Evolutionary conservation across 2,329 filamentous ascomycete species (phyloP).

Genomic region (Arthrinium puccinioides): DNA sequence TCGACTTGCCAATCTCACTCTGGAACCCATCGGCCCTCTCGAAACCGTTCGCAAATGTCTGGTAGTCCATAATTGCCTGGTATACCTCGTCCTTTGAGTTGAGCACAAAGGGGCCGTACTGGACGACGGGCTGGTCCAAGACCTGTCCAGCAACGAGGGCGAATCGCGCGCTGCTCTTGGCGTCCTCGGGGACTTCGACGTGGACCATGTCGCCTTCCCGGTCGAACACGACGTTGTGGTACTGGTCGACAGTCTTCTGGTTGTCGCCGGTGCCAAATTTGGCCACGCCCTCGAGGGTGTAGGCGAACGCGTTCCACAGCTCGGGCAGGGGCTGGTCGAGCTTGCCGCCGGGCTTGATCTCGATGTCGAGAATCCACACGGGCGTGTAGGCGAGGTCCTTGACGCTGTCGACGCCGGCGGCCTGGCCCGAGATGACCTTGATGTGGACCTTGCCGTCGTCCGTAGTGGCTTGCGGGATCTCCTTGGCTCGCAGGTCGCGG

Average conservation of each 20-base stretch:
- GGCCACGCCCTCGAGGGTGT: constrained; percentile 69
- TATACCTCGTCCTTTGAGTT: constrained; percentile 56
- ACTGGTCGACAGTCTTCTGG: constrained; percentile 54
- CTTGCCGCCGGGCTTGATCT: constrained; percentile 69
- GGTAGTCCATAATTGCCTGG: constrained; percentile 60
- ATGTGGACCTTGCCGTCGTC: constrained; percentile 70
- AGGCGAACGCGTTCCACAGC: constrained; percentile 87
- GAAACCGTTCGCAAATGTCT: constrained; percentile 59
- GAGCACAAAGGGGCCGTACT: constrained; percentile 65
- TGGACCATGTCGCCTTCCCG: constrained; percentile 69
- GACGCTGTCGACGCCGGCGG: constrained; percentile 76
- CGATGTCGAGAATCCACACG: constrained; percentile 89
- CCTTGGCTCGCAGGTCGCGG: constrained; percentile 69
- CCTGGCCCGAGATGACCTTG: constrained; percentile 86
- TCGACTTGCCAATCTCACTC: constrained; percentile 43
- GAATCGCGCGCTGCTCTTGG: constrained; percentile 42
- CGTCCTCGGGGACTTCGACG: constrained; percentile 59
- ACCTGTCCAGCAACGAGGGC: constrained; percentile 65
- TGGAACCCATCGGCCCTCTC: constrained; percentile 63
- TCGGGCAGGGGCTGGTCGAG: constrained; percentile 68
- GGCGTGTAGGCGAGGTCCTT: constrained; percentile 92
- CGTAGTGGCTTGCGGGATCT: constrained; percentile 69
- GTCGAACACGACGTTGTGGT: constrained; percentile 86
- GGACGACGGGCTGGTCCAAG: constrained; percentile 61
- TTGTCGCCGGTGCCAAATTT: constrained; percentile 51